phyloP scores from a whole-genome alignment of 148 eudicot species.

The Diospyros lotus region DNA sequence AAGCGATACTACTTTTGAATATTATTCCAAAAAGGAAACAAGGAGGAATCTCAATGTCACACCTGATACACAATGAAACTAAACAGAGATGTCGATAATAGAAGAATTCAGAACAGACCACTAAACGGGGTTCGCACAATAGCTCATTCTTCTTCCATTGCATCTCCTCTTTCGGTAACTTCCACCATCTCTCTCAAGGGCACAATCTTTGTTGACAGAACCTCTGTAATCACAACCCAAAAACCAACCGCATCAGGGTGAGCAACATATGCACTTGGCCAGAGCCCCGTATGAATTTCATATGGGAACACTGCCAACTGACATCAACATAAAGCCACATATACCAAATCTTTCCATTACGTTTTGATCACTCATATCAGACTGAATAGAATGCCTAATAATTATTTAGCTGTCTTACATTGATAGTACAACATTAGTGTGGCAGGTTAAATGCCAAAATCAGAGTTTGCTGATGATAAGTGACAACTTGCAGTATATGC shows the following conservation, averaged over 20 bases:
- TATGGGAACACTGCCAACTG: no score
- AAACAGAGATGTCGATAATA: neutral
- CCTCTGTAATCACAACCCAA: slow-evolving; percentile 50
- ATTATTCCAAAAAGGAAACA: neutral
- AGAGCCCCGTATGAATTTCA: neutral
- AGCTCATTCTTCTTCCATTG: slow-evolving; percentile 68
- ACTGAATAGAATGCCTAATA: no score
- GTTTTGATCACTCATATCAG: no score
- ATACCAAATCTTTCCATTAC: no score
- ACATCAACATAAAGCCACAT: no score
- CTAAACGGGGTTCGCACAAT: neutral
- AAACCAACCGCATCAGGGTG: no score
- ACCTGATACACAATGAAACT: neutral
- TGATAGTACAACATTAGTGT: no score
- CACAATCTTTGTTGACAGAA: slow-evolving; percentile 57
- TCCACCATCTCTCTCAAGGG: slow-evolving; percentile 44
- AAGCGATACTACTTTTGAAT: no score
- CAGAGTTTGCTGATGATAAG: no score
- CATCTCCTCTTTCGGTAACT: slow-evolving; percentile 65
- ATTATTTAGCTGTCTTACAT: no score
- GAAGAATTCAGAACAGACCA: slow-evolving; percentile 7
- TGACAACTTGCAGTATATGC: no score
- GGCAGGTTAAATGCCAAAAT: no score
- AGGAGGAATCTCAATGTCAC: neutral
- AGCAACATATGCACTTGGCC: neutral